Evolutionary conservation across 2,329 filamentous ascomycete genomes (phyloP).

Genomic region (Dactylonectria macrodidyma): DNA sequence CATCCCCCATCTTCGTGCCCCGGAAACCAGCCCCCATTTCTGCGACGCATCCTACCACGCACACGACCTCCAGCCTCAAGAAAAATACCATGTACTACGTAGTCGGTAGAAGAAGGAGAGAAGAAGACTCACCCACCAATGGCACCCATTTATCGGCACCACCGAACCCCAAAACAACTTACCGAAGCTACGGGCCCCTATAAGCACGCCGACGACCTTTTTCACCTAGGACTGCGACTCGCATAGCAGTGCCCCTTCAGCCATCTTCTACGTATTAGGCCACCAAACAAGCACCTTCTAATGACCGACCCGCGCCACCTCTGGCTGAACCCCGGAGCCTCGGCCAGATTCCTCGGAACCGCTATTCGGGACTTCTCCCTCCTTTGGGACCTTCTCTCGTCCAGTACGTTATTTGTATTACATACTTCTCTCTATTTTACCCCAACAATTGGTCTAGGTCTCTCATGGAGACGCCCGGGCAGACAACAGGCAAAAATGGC

Average conservation of each 20-base stretch:
- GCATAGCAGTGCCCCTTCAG: neutral
- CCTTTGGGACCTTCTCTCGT: neutral
- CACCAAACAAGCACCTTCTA: constrained; percentile 10
- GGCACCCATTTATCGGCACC: constrained; percentile 27
- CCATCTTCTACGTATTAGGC: neutral
- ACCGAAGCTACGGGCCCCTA: constrained; percentile 37
- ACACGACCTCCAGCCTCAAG: constrained; percentile 18
- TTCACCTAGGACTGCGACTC: constrained; percentile 4
- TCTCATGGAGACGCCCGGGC: constrained; percentile 14
- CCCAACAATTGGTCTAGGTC: constrained; percentile 23
- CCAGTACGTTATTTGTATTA: constrained; percentile 16
- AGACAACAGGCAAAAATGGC: constrained; percentile 10
- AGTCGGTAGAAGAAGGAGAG: neutral
- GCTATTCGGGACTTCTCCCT: neutral
- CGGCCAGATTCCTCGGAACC: constrained; percentile 26
- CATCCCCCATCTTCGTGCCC: constrained; percentile 18
- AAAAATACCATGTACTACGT: neutral
- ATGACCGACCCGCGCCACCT: constrained; percentile 13
- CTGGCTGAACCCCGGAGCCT: constrained; percentile 25
- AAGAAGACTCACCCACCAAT: constrained; percentile 21
- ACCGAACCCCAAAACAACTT: constrained; percentile 41
- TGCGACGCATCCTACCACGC: constrained; percentile 18
- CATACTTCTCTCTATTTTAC: constrained; percentile 12
- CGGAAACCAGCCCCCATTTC: constrained; percentile 17
- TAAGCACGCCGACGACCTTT: constrained; percentile 14